Evolutionary conservation across 139 green algal species (phyloP).

Genomic region (Chlorella sp.): DNA sequence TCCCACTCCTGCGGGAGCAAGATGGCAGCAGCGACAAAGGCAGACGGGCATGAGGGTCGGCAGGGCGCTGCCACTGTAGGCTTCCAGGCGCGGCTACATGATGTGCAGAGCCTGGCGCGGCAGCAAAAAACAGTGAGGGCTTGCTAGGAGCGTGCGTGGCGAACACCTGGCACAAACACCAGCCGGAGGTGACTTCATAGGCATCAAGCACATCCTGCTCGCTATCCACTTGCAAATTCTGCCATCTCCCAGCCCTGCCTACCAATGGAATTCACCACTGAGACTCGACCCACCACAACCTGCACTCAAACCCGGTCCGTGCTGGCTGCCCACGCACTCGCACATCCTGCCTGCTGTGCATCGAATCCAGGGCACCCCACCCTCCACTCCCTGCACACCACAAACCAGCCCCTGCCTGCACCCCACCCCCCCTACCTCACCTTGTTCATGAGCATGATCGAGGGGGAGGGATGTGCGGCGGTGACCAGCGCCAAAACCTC

Average conservation of each 20-base stretch:
- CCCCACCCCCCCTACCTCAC: background rate
- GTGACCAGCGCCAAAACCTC: conserved; percentile 79
- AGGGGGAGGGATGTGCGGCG: conserved; percentile 52
- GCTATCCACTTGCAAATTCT: no score
- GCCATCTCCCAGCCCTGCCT: no score
- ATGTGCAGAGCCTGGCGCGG: no score
- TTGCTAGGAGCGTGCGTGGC: no score
- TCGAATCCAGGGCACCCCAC: background rate
- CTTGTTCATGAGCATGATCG: conserved; percentile 78
- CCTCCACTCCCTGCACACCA: background rate
- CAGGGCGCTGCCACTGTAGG: no score
- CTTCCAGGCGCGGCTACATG: no score
- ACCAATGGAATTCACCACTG: no score
- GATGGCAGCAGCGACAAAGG: background rate
- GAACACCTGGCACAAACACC: background rate
- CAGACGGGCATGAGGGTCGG: background rate
- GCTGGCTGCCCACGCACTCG: no score
- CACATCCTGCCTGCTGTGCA: background rate
- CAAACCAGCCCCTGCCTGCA: background rate
- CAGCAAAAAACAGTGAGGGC: no score
- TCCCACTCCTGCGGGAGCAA: conserved; percentile 20
- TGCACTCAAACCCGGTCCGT: no score
- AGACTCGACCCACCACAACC: background rate
- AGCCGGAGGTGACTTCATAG: no score
- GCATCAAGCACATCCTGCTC: no score